Evolutionary conservation across 495 filamentous ascomycete genomes (phyloP), one percentile per base, ranked within the genome.

Genomic region (Sphaerosporella brunnea): DNA sequence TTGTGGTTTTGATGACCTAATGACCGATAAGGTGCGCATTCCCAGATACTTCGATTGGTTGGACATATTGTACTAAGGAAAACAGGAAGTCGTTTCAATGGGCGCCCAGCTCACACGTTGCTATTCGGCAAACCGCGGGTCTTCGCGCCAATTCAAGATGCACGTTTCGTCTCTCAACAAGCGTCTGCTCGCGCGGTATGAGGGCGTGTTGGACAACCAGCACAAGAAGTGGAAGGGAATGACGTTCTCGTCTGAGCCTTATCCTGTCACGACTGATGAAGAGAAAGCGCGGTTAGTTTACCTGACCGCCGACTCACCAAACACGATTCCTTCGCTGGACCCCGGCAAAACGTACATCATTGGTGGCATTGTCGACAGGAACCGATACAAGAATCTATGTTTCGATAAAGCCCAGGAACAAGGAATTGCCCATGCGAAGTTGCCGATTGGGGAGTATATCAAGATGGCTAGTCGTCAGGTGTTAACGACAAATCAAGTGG

Each of bases 371-470:
- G 92, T 99, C 20, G 90, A 99, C 61, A 82, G 80, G 64, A 99
- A 99, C 57, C 70, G 90, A 19, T 75, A 99, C 62, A 99, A 99
- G 36, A 45, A 30, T 7, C 44, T 59, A 10, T 96, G 90, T 66
- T 87, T 93, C 68, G 79, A 80, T 54, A 69, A 77, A 34, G 90
- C 92, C 0, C 67, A 69, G 44, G 73, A 79, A 32, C 68, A 69
- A 56, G 82, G 82, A 0, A 73, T 96, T 48, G 76, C 77, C 34
- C 95, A 88, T 0, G 90, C 88, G 0, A 88, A 82, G 62, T 61
- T 99, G 19, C 90, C 90, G 0, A 96, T 99, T 56, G 82, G 84
- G 2, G 75, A 96, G 15, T 96, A 80, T 53, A 79, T 99, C 69
- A 69, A 80, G 44, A 92, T 99, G 84, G 65, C 75, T 23, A 82